These are phyloP conservation scores for Meyerozyma guilliermondii DNA, from an alignment of 1,139 yeast species.

Conservation along the genomic window DNA sequence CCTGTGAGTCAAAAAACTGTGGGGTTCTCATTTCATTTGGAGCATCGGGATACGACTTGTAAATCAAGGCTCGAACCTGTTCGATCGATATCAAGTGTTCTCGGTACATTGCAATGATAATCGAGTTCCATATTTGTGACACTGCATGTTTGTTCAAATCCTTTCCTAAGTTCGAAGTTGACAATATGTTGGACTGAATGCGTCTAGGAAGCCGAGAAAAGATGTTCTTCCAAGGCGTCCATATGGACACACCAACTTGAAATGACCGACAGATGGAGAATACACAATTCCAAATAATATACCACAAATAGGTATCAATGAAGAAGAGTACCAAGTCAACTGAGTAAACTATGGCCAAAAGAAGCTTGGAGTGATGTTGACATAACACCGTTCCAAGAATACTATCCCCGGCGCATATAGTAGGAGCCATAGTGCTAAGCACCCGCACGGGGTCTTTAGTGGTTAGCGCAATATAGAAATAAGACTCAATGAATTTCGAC, in stretches of 20 bases:
- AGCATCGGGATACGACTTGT: slow-evolving; percentile 27
- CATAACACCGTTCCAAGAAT: slow-evolving; percentile 40
- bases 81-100: slow-evolving; percentile 50
- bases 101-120: slow-evolving; percentile 52
- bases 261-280: slow-evolving; percentile 47
- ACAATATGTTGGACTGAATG: slow-evolving; percentile 41
- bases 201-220: slow-evolving; percentile 48
- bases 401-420: slow-evolving; percentile 40
- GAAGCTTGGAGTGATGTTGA: slow-evolving; percentile 32
- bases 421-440: slow-evolving; percentile 33
- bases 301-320: slow-evolving; percentile 54
- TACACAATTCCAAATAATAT: slow-evolving; percentile 47
- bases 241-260: slow-evolving; percentile 47
- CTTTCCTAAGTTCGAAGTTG: slow-evolving; percentile 24
- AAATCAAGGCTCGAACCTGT: slow-evolving; percentile 43
- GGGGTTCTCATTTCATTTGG: slow-evolving; percentile 37
- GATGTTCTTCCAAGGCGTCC: slow-evolving; percentile 57
- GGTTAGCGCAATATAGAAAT: slow-evolving; percentile 37
- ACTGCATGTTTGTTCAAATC: slow-evolving; percentile 33
- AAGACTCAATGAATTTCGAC: slow-evolving; percentile 47
- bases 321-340: slow-evolving; percentile 46
- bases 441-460: slow-evolving; percentile 47
- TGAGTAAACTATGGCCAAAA: slow-evolving; percentile 30
- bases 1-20: slow-evolving; percentile 45
- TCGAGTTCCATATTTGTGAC: slow-evolving; percentile 49